phyloP scores from a whole-genome alignment of 1,139 yeast species.

The Debaryomyces coudertii region DNA sequence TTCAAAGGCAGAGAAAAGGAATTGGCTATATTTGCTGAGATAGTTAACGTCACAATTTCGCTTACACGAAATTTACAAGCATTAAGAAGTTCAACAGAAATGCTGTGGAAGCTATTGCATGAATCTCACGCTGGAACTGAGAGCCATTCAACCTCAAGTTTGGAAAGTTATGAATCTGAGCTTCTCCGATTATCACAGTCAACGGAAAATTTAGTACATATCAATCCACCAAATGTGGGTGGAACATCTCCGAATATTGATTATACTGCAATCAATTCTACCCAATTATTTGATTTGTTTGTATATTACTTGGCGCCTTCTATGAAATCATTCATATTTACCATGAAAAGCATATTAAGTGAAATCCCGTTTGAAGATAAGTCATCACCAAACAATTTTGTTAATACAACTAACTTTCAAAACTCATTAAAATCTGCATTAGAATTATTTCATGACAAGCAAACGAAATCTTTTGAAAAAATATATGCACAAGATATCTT shows the following conservation, averaged over 20 bases:
- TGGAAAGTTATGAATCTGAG: conserved; percentile 23
- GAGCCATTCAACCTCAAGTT: conserved; percentile 18
- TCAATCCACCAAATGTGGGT: conserved; percentile 13
- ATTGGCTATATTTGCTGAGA: conserved; percentile 43
- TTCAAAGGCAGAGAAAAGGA: conserved; percentile 59
- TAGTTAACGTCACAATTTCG: conserved; percentile 56
- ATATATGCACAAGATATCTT: conserved; percentile 64
- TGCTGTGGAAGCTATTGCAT: conserved; percentile 59
- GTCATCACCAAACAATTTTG: conserved; percentile 33
- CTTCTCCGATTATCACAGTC: conserved; percentile 26
- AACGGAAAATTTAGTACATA: conserved; percentile 29
- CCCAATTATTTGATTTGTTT: conserved; percentile 65
- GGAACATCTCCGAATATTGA: conserved; percentile 14
- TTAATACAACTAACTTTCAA: conserved; percentile 46
- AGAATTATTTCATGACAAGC: conserved; percentile 58
- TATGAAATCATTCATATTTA: conserved; percentile 64
- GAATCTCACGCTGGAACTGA: conserved; percentile 23
- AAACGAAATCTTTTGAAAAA: conserved; percentile 56
- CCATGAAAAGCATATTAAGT: conserved; percentile 62
- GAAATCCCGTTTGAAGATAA: conserved; percentile 59
- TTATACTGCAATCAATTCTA: conserved; percentile 40
- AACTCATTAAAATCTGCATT: conserved; percentile 57
- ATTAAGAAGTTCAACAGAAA: conserved; percentile 65
- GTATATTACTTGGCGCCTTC: conserved; percentile 74
- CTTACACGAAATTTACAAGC: conserved; percentile 68